phyloP scores from a whole-genome alignment of 768 basidiomycete species.

The Termitomyces sp. region DNA sequence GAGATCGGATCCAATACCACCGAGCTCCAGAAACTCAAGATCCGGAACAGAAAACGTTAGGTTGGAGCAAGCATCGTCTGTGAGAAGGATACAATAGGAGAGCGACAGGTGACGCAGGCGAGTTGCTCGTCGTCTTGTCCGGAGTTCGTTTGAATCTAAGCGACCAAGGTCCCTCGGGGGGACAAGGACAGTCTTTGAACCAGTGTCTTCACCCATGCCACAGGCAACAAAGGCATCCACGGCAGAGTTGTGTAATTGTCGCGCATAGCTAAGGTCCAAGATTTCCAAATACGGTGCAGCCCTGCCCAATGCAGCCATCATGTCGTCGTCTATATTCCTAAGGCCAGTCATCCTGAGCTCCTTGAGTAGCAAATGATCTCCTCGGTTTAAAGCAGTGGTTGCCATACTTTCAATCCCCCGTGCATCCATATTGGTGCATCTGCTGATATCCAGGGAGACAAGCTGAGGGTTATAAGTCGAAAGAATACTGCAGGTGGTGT shows the following conservation, averaged over 20 bases:
- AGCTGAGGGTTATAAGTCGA: conserved; percentile 54
- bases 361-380: conserved; percentile 50
- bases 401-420: conserved; percentile 54
- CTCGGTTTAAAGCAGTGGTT: conserved; percentile 37
- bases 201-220: conserved; percentile 29
- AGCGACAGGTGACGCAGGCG: conserved; percentile 69
- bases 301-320: conserved; percentile 63
- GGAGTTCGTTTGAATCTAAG: conserved; percentile 42
- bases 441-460: conserved; percentile 60
- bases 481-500: conserved; percentile 70
- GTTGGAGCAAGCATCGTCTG: conserved; percentile 71
- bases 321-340: conserved; percentile 52
- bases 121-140: conserved; percentile 60
- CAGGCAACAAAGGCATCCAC: conserved; percentile 70
- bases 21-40: conserved; percentile 77
- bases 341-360: conserved; percentile 69
- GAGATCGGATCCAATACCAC: conserved; percentile 65
- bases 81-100: conserved; percentile 67
- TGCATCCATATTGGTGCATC: conserved; percentile 67
- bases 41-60: conserved; percentile 66
- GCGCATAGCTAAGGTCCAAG: conserved; percentile 74
- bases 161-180: conserved; percentile 64
- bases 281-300: conserved; percentile 73
- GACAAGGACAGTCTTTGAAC: conserved; percentile 44
- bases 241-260: conserved; percentile 69